Evolutionary conservation across 2,329 filamentous ascomycete species (phyloP), one percentile per base, ranked within the genome.

Genomic region (Trichoderma semiorbis): DNA sequence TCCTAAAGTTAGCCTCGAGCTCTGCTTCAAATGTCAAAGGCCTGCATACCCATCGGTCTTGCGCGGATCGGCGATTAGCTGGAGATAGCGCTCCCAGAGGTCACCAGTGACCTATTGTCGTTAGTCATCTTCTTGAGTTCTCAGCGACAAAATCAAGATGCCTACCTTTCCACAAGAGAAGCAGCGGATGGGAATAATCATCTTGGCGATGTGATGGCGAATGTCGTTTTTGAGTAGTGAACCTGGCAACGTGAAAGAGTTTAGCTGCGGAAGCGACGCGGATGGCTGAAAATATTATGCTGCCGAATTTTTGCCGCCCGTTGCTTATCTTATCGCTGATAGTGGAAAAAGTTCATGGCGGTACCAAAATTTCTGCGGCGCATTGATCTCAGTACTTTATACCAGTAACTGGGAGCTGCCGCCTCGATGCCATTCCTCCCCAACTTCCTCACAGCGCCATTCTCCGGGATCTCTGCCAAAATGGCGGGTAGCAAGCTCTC

Each of bases 131-230:
- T 58, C 5, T 47, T 24, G 63, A 2, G 2, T 2, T 7, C 14
- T 43, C 11, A 7, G 18, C 2, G 12, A 18, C 7, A 5, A 14
- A 7, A 34, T 11, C 6, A 68, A n/a, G 58, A 47, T 14, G 76
- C 83, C 73, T 84, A 97, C 96, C 93, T 99, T 99, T 83, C 96
- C 96, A 83, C 96, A 99, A 72, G 96, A 98, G 84, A 99, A 99
- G 85, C 96, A 99, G 77, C 96, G 94, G 76, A 99, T 93, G 3
- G 96, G 96, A 77, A 99, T 98, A 84, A 99, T 99, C 96, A 99
- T 99, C 71, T 84, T 92, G 85, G 76, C 74, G 63, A 43, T 62
- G 74, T 18, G 58, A 69, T 60, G 50, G 28, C 36, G 32, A 30
- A 30, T 47, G 14, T 61, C 21, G 26, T 60, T 61, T 61, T 61